Percentiles rank a stretch among this genome's conserved stretches.
phyloP scores from a whole-genome alignment of 805 yeast species.

The Scheffersomyces coipomensis region DNA sequence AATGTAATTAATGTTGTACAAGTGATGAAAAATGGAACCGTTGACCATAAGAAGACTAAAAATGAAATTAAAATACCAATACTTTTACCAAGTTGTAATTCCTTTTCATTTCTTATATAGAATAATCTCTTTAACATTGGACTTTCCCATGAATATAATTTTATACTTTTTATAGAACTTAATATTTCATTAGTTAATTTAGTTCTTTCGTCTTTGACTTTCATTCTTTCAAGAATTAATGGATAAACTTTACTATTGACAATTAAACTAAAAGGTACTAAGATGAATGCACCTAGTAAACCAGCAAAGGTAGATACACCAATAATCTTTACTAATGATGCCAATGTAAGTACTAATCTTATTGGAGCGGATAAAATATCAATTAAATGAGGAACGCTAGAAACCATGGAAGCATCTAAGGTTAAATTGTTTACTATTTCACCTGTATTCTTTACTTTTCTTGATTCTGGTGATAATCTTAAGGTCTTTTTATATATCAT shows the following conservation, averaged over 20 bases:
- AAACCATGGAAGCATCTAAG: slow-evolving; percentile 39
- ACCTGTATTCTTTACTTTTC: slow-evolving; percentile 29
- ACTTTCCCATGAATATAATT: slow-evolving; percentile 41
- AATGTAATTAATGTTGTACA: slow-evolving; percentile 30
- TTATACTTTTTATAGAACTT: slow-evolving; percentile 35
- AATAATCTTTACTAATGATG: slow-evolving; percentile 30
- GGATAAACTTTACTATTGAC: slow-evolving; percentile 23
- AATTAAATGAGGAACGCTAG: slow-evolving; percentile 34
- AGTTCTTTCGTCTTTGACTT: slow-evolving; percentile 35
- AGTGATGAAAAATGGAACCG: slow-evolving; percentile 36
- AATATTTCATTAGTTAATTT: slow-evolving; percentile 37
- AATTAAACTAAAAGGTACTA: slow-evolving; percentile 29
- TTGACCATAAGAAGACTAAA: slow-evolving; percentile 31
- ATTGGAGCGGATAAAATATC: slow-evolving; percentile 22
- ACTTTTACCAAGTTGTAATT: slow-evolving; percentile 22
- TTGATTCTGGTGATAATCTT: slow-evolving; percentile 27
- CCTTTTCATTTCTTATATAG: slow-evolving; percentile 34
- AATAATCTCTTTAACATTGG: slow-evolving; percentile 35
- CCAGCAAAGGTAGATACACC: slow-evolving; percentile 38
- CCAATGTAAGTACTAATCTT: slow-evolving; percentile 22
- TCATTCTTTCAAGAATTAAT: slow-evolving; percentile 25
- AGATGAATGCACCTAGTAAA: slow-evolving; percentile 25
- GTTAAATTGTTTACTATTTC: slow-evolving; percentile 33
- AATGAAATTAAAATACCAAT: slow-evolving; percentile 33
- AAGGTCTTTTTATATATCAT: slow-evolving; percentile 27